Base-by-base conservation (phyloP, 345 rosid species). In the Hibiscus trionum region DNA sequence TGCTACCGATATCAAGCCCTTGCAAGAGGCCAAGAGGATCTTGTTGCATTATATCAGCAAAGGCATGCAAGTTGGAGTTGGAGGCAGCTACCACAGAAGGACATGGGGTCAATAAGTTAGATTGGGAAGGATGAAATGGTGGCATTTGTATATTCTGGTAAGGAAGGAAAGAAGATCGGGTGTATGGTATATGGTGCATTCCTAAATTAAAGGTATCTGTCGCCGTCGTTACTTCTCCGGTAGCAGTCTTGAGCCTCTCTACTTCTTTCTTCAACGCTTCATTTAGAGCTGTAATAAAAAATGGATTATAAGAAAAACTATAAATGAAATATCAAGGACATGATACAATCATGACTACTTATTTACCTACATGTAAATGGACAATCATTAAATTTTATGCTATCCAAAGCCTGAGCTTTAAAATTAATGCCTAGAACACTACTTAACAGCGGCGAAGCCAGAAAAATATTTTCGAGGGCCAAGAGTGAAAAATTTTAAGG, bases 211-310 rank as follows among this genome's bases (percentile, higher is more conserved):
- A 93, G 37, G 87, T 75, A 72, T 93, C 94, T 2, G 88, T 75
- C 0, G 76, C 81, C 10, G 89, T 87, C 74, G 75, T 82, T 27
- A 79, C 76, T 83, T 93, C 94, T 73, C 97, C 94, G 0, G 96
- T 91, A 29, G 86, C 87, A 50, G 84, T 35, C 72, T 87, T 91
- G 15, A 90, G 88, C 82, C 98, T 85, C 78, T 91, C 90, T 1
- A 94, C 91, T 87, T 93, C 98, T 80, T 90, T 91, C 86, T 87
- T 90, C 63, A 93, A 83, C 19, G 92, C 87, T 15, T 91, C 96
- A 73, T 88, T 93, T 72, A 91, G 73, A 75, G 93, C 94, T 93
- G 86, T 26, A 70, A 26, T 24, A 15, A 64, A 1, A 77, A 63
- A 66, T 2, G 69, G 57, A 49, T 71, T 71, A 73, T 61, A 10